Base-by-base conservation (phyloP, 1,284 basidiomycete genomes). In the Leccinum pachyderme region DNA sequence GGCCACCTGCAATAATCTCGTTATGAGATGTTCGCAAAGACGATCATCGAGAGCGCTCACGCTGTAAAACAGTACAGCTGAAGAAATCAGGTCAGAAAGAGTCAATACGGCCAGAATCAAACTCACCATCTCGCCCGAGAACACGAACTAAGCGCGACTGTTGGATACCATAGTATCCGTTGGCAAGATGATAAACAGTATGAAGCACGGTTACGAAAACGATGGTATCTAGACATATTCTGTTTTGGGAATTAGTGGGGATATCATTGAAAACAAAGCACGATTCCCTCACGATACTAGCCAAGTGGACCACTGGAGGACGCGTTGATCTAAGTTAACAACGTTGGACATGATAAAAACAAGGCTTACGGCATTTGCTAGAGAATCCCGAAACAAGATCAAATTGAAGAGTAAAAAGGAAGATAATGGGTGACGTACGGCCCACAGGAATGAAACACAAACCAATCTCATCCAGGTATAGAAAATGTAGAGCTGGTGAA, bases 121-220 rank as follows among this genome's bases (percentile, higher is more conserved):
- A 47, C 64, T 55, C 47, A 68, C 66, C 58, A 28, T 71, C 61
- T 44, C 58, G 55, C 13, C 43, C 43, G 24, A 67, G 67, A 28
- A 57, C 51, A 31, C 24, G 28, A 8, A 57, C 5, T 18, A 68
- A 31, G 4, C 7, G 44, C 3, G 63, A 69, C 3, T 51, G 47
- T 11, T 7, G 8, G 37, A 46, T 4, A 1, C 27, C 43, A 24
- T 7, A 5, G n/a, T 37, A 35, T 12, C 28, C 47, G 2, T 11
- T 32, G 1, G 9, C 28, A 15, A 43, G 13, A 13, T 35, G 39
- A 35, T n/a, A 47, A 32, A 68, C 59, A 48, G 52, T 53, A 7
- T 9, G 24, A 24, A 9, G 55, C 9, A 59, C 18, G 7, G 51
- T 0, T 2, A 5, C 43, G 9, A 69, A 39, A 25, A 59, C 18